Percentiles rank a stretch among this genome's conserved stretches.
Conservation (phyloP, 2,329 filamentous ascomycete genomes). For the Fusarium odoratissimum region DNA sequence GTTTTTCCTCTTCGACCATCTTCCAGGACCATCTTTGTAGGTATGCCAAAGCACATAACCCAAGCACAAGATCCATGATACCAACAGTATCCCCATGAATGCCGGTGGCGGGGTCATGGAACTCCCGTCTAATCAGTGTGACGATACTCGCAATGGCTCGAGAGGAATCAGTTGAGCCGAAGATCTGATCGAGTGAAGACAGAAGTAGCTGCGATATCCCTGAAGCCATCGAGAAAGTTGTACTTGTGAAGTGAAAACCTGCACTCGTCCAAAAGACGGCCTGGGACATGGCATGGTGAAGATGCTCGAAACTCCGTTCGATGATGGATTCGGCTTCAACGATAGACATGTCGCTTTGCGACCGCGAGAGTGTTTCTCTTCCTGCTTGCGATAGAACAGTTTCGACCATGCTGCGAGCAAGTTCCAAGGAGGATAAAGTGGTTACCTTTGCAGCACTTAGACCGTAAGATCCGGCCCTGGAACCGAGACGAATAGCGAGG, state of each 20-base stretch:
- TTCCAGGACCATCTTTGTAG: constrained; percentile 68
- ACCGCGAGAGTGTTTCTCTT: constrained; percentile 59
- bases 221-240: constrained; percentile 65
- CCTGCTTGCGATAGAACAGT: constrained; percentile 65
- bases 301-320: constrained; percentile 65
- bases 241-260: constrained; percentile 68
- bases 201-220: constrained; percentile 69
- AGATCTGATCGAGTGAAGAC: constrained; percentile 70
- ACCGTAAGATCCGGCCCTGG: constrained; percentile 62
- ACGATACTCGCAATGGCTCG: constrained; percentile 75
- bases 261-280: constrained; percentile 71
- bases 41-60: constrained; percentile 70
- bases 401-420: constrained; percentile 66
- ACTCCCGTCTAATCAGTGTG: constrained; percentile 71
- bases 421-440: constrained; percentile 67
- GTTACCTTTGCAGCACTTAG: constrained; percentile 66
- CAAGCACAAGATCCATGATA: constrained; percentile 70
- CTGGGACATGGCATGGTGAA: constrained; percentile 68
- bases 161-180: constrained; percentile 77
- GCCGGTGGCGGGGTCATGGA: constrained; percentile 71
- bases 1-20: constrained; percentile 61
- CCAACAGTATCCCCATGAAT: constrained; percentile 69
- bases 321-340: constrained; percentile 67
- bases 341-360: constrained; percentile 59
- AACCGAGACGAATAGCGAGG: constrained; percentile 65